A percentile compares a stretch with the other conserved stretches of the same genome.
phyloP scores from a whole-genome alignment of 805 yeast species.

The Starmerella potacharoeniae region DNA sequence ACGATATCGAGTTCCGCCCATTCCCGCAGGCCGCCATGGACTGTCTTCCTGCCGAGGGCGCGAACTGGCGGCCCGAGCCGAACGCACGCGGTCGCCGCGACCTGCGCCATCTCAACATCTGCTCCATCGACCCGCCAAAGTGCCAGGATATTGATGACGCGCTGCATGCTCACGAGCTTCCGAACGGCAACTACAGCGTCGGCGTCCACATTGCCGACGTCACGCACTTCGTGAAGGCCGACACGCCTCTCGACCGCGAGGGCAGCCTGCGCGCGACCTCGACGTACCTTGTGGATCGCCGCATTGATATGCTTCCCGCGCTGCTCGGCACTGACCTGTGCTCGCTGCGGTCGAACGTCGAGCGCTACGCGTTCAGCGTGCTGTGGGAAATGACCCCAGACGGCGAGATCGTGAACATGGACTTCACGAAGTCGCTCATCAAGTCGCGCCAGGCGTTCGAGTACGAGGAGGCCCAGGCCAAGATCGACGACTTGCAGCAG shows the following conservation, averaged over 20 bases:
- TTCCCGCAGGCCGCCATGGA: slow-evolving; percentile 83
- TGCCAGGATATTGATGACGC: slow-evolving; percentile 99
- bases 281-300: slow-evolving; percentile 89
- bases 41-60: slow-evolving; percentile 89
- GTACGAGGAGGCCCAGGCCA: slow-evolving; percentile 80
- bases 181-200: slow-evolving; percentile 91
- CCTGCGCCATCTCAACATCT: slow-evolving; percentile 75
- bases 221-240: slow-evolving; percentile 89
- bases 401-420: slow-evolving; percentile 71
- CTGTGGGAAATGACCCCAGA: slow-evolving; percentile 86
- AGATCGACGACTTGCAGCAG: slow-evolving; percentile 70
- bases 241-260: slow-evolving; percentile 83
- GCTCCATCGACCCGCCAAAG: slow-evolving; percentile 95
- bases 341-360: slow-evolving; percentile 89
- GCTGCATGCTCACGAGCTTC: slow-evolving; percentile 68
- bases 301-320: slow-evolving; percentile 98
- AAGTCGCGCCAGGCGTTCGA: slow-evolving; percentile 89
- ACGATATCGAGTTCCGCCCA: slow-evolving; percentile 93
- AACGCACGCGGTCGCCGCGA: slow-evolving; percentile 58
- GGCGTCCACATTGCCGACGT: slow-evolving; percentile 99
- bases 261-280: slow-evolving; percentile 98
- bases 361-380: slow-evolving; percentile 89
- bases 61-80: slow-evolving; percentile 60
- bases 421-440: slow-evolving; percentile 78
- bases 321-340: slow-evolving; percentile 90